Base-by-base conservation (phyloP, 1,139 yeast genomes). In the Taphrina confusa region DNA sequence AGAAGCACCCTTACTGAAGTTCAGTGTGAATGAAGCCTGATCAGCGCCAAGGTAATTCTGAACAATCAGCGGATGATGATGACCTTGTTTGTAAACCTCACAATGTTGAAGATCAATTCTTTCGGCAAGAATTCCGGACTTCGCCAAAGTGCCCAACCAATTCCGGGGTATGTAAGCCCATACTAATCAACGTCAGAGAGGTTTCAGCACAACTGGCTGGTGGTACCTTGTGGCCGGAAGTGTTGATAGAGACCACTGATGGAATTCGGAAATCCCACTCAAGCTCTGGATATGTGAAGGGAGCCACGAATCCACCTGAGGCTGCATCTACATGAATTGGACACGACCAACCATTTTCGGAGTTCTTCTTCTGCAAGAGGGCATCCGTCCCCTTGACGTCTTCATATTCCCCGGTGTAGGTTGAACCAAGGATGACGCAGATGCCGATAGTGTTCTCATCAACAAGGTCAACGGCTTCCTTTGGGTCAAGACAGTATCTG, bases 281-380 rank as follows among this genome's bases (percentile, higher is more conserved):
- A 20, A 86, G 72, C 61, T 82, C 75, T 4, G 60, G 58, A n/a
- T 42, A 16, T 12, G 36, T 44, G 34, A 54, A 54, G 9, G 58
- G 58, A 6, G 66, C 66, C 11, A 65, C 81, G 70, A 90, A 82
- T 1, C 87, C 97, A 61, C 96, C 97, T 46, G 90, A 82, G 1
- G 97, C 97, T 66, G 94, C 97, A 72, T 90, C 97, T 36, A 90
- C 94, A 70, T 90, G 97, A 69, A 90, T 89, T 61, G 94, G 89
- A 59, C 88, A 74, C 68, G 80, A 80, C 64, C 76, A 66, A 2
- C 95, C 95, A 5, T 79, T 82, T 69, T 87, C 85, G 63, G 76
- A 72, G 70, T 90, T 84, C 66, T 82, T 79, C 62, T 84, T 81
- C 70, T 86, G 92, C 65, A 90, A 77, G 25, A 85, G 74, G 16